phyloP scores from a whole-genome alignment of 2,329 filamentous ascomycete species.

The Ophiostoma populinum region DNA sequence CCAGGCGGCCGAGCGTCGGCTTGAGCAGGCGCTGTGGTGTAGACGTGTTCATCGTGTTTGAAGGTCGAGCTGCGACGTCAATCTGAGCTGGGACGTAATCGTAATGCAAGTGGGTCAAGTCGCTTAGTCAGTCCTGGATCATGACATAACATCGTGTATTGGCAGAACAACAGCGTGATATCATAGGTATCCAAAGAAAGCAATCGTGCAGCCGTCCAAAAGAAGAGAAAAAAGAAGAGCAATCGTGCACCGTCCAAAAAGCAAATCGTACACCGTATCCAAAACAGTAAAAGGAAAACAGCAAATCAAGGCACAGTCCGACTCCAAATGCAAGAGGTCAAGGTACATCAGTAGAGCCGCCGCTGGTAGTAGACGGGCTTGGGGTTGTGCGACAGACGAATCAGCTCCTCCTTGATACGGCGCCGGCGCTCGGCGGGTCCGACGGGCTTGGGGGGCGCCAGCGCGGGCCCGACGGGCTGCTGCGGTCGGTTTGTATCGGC shows the following conservation, averaged over 20 bases:
- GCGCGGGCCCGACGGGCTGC: conserved; percentile 3
- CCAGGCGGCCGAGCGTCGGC: background rate
- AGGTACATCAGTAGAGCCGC: conserved; percentile 27
- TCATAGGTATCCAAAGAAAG: too few species aligned
- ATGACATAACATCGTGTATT: too few species aligned
- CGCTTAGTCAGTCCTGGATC: conserved; percentile 1
- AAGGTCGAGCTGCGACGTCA: background rate
- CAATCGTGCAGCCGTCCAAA: background rate
- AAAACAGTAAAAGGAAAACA: background rate
- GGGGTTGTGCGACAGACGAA: conserved; percentile 8
- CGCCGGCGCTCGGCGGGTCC: conserved; percentile 35
- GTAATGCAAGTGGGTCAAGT: conserved; percentile 5
- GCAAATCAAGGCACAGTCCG: background rate
- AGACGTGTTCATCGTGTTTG: conserved; percentile 4
- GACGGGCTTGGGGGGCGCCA: conserved; percentile 30
- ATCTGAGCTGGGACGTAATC: background rate
- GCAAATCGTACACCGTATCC: background rate
- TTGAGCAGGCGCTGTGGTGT: conserved; percentile 3
- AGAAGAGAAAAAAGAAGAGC: background rate
- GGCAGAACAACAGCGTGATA: too few species aligned
- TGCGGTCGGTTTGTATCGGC: background rate
- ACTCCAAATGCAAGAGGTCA: background rate
- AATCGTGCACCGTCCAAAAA: background rate
- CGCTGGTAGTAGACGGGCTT: conserved; percentile 34
- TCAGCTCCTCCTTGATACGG: conserved; percentile 21